Evolutionary conservation across 805 yeast genomes (phyloP), one percentile per base, ranked within the genome.

Genomic region (Hagleromyces aurorensis): DNA sequence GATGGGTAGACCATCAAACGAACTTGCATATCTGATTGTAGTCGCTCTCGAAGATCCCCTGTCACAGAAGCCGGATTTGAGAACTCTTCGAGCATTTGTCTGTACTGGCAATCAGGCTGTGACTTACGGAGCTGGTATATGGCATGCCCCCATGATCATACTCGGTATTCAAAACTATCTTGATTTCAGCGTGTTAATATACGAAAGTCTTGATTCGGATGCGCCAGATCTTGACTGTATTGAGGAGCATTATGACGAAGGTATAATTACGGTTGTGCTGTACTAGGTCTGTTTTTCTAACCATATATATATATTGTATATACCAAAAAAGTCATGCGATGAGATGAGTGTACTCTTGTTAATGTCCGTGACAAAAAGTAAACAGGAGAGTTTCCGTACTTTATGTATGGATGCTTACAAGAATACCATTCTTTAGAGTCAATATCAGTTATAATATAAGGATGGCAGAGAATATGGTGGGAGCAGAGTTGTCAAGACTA

Each of bases 141-240:
- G 97, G 97, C 97, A 87, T 52, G 94, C 96, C 0, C 96, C 97
- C 3, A 87, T 87, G 97, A 78, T 89, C 13, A 89, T 84, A 2
- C 54, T 85, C 7, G 78, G 76, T 19, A 73, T 70, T 11, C 34
- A 27, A 14, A 41, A 40, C 15, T 60, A 62, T 4, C 59, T 78
- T 9, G 95, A 89, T 48, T 89, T 87, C 59, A 87, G 84, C 3
- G 96, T 89, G n/a, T 60, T 86, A 30, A 78, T 84, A 18, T 80
- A 80, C 50, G 96, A 87, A 46, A 83, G 82, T 41, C 89, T 84
- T 1, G 76, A 81, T 5, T 64, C 76, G 1, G 70, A 71, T 2
- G 93, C 81, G 1, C 55, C 52, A 3, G 46, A 44, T 22, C 32
- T 35, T 41, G 94, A 86, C 46, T 79, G 91, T 46, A 79, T 81